Percentiles rank a stretch among this genome's conserved stretches.
These are phyloP conservation scores for Collybia sp. DNA, from an alignment of 768 basidiomycete genomes.

Conservation along the genomic window DNA sequence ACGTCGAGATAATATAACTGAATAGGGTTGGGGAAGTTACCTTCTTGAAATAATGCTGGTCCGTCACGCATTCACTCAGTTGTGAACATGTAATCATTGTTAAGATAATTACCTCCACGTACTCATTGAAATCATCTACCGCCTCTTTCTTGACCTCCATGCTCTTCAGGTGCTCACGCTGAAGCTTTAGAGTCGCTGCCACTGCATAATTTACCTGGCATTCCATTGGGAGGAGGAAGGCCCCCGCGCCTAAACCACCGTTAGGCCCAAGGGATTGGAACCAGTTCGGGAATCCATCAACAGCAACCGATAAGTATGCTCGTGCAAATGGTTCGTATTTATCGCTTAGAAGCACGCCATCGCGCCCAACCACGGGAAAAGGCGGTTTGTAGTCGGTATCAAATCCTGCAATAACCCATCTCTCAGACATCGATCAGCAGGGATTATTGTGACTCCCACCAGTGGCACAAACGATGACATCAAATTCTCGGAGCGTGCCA, in stretches of 20 bases:
- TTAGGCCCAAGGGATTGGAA: conserved; percentile 58
- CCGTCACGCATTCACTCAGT: not conserved
- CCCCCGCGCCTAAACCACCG: conserved; percentile 48
- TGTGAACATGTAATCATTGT: not conserved
- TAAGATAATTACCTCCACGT: conserved; percentile 40
- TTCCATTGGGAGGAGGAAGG: conserved; percentile 52
- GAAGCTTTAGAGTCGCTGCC: conserved; percentile 51
- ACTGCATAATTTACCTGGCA: conserved; percentile 54
- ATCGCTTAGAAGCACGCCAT: conserved; percentile 46
- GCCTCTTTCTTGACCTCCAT: conserved; percentile 58
- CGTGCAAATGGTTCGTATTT: conserved; percentile 50
- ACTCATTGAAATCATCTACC: conserved; percentile 57
- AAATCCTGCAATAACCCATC: conserved; percentile 39
- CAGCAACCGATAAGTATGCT: conserved; percentile 54
- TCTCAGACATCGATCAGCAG: too few relatives aligned
- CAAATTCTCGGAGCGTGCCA: conserved; percentile 48
- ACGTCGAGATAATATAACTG: not conserved
- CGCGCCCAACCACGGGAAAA: conserved; percentile 50
- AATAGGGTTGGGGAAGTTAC: conserved; percentile 17
- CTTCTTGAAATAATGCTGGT: conserved; percentile 42
- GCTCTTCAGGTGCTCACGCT: conserved; percentile 57
- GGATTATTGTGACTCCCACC: conserved; percentile 21
- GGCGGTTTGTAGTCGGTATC: conserved; percentile 43
- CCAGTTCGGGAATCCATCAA: conserved; percentile 69
- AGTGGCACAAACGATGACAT: conserved; percentile 62